Base-by-base conservation (phyloP, 2,329 filamentous ascomycete genomes). In the Verticillium nonalfalfae region DNA sequence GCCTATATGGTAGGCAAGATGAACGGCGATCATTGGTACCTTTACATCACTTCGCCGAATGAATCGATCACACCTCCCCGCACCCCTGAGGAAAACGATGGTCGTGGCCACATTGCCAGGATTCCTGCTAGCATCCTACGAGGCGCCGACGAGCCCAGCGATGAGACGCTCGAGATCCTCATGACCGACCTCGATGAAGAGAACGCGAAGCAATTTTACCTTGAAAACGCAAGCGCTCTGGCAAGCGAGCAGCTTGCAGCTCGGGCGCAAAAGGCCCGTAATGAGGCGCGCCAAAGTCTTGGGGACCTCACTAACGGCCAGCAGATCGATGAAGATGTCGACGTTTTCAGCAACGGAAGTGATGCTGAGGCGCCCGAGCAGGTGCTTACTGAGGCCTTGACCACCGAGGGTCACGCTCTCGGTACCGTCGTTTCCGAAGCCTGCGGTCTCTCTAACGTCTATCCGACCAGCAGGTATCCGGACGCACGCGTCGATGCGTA, bases 1-100 rank as follows among this genome's bases (percentile, higher is more conserved):
- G 95, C 95, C 58, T 99, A 99, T 76, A 97, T 98, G 93, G 96
- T 99, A 67, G 95, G 95, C 71, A 98, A 97, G 79, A 98, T 98
- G 94, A 99, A 99, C 69, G 94, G 95, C 62, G 95, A 99, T 75
- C 95, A 99, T 71, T 99, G 95, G 95, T 98, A 98, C 74, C 81
- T 99, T 61, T 99, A 99, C 79, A 88, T 98, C 70, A 98, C 95
- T 13, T 91, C 91, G 59, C 94, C 95, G 18, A 88, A 90, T 73
- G 88, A 85, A 57, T 80, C 85, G 60, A 81, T 96, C 66, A 96
- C 93, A 0, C 93, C 93, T 5, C 93, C 94, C 61, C 82, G 87
- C 35, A 96, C 90, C 11, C 93, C 94, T 6, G 79, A 84, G 56
- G 74, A 75, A 57, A 52, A 60, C 64, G 59, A 70, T 60, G 58